Conservation (phyloP, 2,329 filamentous ascomycete species). For the Aureobasidium subglaciale region DNA sequence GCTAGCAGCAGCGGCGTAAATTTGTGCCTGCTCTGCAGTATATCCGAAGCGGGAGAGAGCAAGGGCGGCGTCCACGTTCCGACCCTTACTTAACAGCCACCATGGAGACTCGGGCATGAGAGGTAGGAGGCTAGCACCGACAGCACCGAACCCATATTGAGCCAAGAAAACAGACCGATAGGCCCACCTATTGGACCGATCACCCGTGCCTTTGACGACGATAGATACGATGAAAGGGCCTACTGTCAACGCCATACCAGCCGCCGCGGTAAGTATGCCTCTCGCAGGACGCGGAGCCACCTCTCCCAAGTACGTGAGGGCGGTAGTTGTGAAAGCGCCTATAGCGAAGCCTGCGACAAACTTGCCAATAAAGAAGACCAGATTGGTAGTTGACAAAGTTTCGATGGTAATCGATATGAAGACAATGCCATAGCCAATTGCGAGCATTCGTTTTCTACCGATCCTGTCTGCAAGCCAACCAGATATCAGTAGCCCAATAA, state of each 20-base stretch:
- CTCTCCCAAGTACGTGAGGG: slow-evolving; percentile 34
- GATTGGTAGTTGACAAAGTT: slow-evolving; percentile 36
- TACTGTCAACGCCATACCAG: slow-evolving; percentile 35
- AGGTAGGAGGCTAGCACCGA: slow-evolving; percentile 24
- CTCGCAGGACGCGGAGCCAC: slow-evolving; percentile 34
- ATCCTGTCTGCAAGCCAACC: slow-evolving; percentile 33
- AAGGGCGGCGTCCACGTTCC: slow-evolving; percentile 16
- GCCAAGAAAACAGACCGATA: slow-evolving; percentile 37
- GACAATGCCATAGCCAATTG: slow-evolving; percentile 31
- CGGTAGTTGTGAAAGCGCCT: slow-evolving; percentile 34
- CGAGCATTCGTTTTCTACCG: slow-evolving; percentile 29
- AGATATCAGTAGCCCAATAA: slow-evolving; percentile 30
- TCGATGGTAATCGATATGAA: slow-evolving; percentile 36
- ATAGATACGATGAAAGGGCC: slow-evolving; percentile 32
- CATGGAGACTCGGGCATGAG: slow-evolving; percentile 24
- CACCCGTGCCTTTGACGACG: slow-evolving; percentile 25
- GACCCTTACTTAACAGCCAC: slow-evolving; percentile 16
- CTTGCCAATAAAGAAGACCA: slow-evolving; percentile 37
- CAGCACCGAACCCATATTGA: slow-evolving; percentile 36
- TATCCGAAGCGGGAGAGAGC: slow-evolving; percentile 23
- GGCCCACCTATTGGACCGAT: slow-evolving; percentile 34
- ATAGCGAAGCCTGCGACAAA: slow-evolving; percentile 38
- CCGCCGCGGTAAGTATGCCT: slow-evolving; percentile 32
- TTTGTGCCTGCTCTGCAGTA: slow-evolving; percentile 17
- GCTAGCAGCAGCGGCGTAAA: slow-evolving; percentile 23